Percentiles rank a stretch among this genome's conserved stretches.
Evolutionary conservation across 2,329 filamentous ascomycete species (phyloP).

Genomic region (Sporothrix phasma): DNA sequence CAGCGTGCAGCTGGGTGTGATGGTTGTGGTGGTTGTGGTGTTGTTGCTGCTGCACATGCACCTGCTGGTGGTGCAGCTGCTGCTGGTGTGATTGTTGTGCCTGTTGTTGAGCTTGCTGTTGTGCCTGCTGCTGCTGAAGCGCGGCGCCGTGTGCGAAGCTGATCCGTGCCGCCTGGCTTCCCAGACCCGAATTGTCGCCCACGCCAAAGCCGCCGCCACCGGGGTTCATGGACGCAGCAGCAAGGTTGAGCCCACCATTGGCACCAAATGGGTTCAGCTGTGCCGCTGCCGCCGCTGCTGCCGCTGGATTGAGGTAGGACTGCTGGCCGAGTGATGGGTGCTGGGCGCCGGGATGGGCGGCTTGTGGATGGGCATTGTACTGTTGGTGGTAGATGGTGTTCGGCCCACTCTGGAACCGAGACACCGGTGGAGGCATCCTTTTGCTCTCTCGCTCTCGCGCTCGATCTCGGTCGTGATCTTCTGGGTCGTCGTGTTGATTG

Average conservation of each 20-base stretch:
- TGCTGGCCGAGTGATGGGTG: constrained; percentile 54
- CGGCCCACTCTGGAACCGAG: constrained; percentile 39
- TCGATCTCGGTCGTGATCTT: background rate
- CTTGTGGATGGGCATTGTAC: constrained; percentile 45
- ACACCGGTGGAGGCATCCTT: constrained; percentile 33
- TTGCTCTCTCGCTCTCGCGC: background rate
- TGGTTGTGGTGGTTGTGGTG: constrained; percentile 47
- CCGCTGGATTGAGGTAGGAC: constrained; percentile 53
- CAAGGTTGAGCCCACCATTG: constrained; percentile 45
- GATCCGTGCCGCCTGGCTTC: constrained; percentile 79
- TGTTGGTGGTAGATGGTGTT: constrained; percentile 40
- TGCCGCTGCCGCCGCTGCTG: constrained; percentile 23
- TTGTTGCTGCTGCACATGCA: constrained; percentile 46
- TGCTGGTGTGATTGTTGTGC: constrained; percentile 35
- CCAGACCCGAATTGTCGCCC: constrained; percentile 61
- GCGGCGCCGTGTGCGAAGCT: constrained; percentile 68
- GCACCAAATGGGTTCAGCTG: constrained; percentile 58
- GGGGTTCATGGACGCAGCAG: constrained; percentile 32
- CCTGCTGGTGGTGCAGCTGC: constrained; percentile 36
- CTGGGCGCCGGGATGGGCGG: constrained; percentile 34
- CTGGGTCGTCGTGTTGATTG: background rate
- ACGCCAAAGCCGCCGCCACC: constrained; percentile 34
- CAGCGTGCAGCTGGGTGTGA: constrained; percentile 21
- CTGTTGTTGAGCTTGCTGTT: constrained; percentile 39
- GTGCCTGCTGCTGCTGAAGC: constrained; percentile 48